Conservation (phyloP, 345 rosid genomes). For the rapeseed (Brassica napus) region DNA sequence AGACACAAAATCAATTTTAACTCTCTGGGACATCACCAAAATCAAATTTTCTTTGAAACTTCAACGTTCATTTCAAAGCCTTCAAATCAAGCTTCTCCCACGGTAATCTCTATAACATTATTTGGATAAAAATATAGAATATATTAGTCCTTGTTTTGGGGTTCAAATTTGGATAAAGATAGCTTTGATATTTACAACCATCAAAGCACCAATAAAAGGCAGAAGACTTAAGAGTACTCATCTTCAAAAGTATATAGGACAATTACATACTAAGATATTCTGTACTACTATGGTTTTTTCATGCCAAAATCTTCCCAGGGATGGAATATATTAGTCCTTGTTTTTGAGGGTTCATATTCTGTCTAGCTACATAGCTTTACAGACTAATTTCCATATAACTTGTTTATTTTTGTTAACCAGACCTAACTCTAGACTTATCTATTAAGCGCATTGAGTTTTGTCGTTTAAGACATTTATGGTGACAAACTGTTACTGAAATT, state of each 20-base stretch:
- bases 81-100: neutral
- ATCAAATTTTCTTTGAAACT: neutral
- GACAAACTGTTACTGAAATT: neutral
- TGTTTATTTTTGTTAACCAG: neutral
- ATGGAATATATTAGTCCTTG: neutral
- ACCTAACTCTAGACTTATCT: neutral
- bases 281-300: too few species aligned
- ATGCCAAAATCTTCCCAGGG: too few species aligned
- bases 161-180: neutral
- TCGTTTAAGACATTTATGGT: neutral
- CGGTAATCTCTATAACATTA: neutral
- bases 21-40: neutral
- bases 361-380: neutral
- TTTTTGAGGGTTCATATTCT: neutral
- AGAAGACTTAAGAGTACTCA: neutral
- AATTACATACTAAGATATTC: too few species aligned
- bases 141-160: neutral
- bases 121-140: neutral
- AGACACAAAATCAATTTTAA: constrained; percentile 8
- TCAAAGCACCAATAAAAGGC: neutral
- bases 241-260: neutral
- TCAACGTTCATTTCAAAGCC: neutral
- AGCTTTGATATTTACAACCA: neutral
- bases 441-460: neutral
- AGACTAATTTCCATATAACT: neutral